phyloP scores from a whole-genome alignment of 352 stramenopile genomes.

The Halophytophthora polymorphica region DNA sequence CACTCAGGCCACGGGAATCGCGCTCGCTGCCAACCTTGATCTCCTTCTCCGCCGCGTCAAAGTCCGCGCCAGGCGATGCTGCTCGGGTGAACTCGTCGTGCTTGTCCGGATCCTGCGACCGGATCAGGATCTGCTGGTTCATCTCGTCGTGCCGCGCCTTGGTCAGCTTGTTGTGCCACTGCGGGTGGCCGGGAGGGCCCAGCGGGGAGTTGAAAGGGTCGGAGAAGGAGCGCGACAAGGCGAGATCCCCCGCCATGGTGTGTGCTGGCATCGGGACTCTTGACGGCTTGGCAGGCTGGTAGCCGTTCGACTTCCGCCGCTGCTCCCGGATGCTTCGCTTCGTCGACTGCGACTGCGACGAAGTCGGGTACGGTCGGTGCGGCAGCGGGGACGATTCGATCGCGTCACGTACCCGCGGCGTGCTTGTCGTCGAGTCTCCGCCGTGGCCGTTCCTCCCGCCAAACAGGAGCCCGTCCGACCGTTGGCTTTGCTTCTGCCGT shows the following conservation, averaged over 20 bases:
- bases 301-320: constrained; percentile 22
- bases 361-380: constrained; percentile 12
- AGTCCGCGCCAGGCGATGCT: constrained; percentile 12
- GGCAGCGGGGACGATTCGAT: constrained; percentile 28
- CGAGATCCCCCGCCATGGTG: constrained; percentile 21
- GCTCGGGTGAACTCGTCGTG: constrained; percentile 22
- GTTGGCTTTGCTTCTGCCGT: constrained; percentile 44
- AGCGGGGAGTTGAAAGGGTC: constrained; percentile 61
- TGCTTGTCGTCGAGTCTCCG: constrained; percentile 8
- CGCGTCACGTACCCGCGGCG: constrained; percentile 14
- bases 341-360: constrained; percentile 16
- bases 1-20: constrained; percentile 27
- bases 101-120: constrained; percentile 43
- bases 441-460: constrained; percentile 12
- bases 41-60: constrained; percentile 23
- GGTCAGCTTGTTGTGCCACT: constrained; percentile 29
- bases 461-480: constrained; percentile 26
- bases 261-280: constrained; percentile 10
- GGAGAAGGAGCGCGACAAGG: constrained; percentile 53
- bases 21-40: constrained; percentile 23
- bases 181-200: constrained; percentile 23
- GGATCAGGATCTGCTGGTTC: constrained; percentile 42
- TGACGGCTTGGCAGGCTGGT: constrained; percentile 3
- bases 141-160: constrained; percentile 28
- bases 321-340: constrained; percentile 27